Conservation (phyloP, 345 rosid genomes). For the Brassica carinata region DNA sequence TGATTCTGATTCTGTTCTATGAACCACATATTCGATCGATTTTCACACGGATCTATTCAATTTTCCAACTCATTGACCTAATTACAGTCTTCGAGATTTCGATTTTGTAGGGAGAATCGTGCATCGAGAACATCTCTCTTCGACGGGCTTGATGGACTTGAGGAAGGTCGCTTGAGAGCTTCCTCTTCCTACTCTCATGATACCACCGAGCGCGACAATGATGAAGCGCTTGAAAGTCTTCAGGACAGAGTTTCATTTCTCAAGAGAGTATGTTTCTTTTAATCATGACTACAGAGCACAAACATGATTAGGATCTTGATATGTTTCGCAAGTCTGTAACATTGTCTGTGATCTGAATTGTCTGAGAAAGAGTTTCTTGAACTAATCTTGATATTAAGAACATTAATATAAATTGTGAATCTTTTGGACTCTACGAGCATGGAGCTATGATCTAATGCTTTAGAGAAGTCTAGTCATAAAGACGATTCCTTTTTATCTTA, state of each 20-base stretch:
- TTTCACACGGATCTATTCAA: conserved; percentile 18
- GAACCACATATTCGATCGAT: neutral
- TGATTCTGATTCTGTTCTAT: neutral
- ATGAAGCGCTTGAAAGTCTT: conserved; percentile 60
- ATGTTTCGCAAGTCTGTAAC: neutral
- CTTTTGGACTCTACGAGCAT: neutral
- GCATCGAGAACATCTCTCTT: conserved; percentile 61
- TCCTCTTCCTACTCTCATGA: conserved; percentile 57
- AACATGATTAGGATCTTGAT: neutral
- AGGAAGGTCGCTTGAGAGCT: conserved; percentile 75
- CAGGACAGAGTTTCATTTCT: conserved; percentile 76
- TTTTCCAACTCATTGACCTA: neutral
- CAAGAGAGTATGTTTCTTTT: conserved; percentile 55
- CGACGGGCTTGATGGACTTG: conserved; percentile 68
- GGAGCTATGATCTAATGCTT: neutral
- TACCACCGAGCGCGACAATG: conserved; percentile 68
- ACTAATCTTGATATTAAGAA: neutral
- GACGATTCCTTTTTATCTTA: conserved; percentile 13
- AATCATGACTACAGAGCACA: neutral
- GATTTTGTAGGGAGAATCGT: conserved; percentile 65
- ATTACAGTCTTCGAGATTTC: neutral
- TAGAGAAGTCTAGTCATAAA: neutral
- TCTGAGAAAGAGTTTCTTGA: neutral
- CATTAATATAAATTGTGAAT: neutral
- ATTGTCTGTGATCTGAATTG: conserved; percentile 15